Conservation (phyloP, 345 rosid species). For the Citrus medica region DNA sequence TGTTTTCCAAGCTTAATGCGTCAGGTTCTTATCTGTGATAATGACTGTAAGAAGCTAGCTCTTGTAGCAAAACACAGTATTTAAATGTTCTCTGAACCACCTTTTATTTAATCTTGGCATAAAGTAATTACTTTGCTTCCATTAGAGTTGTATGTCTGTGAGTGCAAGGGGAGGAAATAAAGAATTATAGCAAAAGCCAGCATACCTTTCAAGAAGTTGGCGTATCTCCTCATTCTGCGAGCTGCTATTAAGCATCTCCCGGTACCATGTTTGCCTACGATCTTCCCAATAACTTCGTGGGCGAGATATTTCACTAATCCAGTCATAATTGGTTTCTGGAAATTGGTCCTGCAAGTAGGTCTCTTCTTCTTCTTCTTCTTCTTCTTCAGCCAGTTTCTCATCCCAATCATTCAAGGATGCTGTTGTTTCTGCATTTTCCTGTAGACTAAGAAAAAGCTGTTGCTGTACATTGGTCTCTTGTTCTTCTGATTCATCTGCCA, state of each 20-base stretch:
- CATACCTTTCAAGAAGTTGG: conserved; percentile 71
- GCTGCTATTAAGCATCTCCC: conserved; percentile 49
- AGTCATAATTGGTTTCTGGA: conserved; percentile 38
- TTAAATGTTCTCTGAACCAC: not conserved
- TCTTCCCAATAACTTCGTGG: conserved; percentile 94
- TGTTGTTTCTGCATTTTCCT: conserved; percentile 22
- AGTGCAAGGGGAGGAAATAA: not conserved
- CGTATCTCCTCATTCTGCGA: conserved; percentile 60
- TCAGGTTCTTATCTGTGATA: not conserved
- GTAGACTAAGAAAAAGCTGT: conserved; percentile 9
- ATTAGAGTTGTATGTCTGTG: not conserved
- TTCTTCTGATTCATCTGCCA: conserved; percentile 20
- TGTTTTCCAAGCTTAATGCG: not conserved
- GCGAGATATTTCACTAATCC: conserved; percentile 71
- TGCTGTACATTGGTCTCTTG: conserved; percentile 16
- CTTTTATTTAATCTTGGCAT: not conserved
- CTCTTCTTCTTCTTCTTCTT: conserved; percentile 11
- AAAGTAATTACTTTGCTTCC: not conserved
- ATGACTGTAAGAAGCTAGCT: not conserved
- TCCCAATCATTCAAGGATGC: conserved; percentile 32
- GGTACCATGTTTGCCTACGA: conserved; percentile 64
- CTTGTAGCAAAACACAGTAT: not conserved
- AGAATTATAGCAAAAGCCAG: not conserved
- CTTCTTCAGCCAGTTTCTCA: conserved; percentile 4
- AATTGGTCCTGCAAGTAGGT: conserved; percentile 3